phyloP scores from a whole-genome alignment of 495 filamentous ascomycete genomes.

The Trichocladium uniseriatum region DNA sequence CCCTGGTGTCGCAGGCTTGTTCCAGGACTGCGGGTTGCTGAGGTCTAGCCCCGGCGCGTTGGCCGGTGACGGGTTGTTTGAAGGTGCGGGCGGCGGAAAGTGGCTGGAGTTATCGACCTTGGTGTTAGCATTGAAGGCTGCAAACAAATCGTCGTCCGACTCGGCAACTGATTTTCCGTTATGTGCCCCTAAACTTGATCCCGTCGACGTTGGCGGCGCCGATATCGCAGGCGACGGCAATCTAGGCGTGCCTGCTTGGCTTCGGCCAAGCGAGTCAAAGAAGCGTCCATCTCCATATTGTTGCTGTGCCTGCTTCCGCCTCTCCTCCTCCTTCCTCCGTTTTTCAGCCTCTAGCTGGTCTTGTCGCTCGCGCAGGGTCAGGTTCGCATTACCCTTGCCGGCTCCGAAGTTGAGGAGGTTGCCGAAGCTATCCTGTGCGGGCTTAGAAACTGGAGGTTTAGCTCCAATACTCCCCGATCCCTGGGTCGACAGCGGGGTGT shows the following conservation, averaged over 20 bases:
- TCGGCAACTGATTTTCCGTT: constrained; percentile 26
- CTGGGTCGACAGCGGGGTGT: constrained; percentile 55
- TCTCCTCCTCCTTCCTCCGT: constrained; percentile 63
- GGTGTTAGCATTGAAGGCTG: constrained; percentile 49
- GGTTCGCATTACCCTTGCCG: constrained; percentile 56
- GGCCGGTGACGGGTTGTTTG: constrained; percentile 20
- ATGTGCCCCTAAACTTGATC: constrained; percentile 3
- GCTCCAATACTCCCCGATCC: constrained; percentile 40
- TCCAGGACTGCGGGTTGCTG: constrained; percentile 33
- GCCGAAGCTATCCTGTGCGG: constrained; percentile 77
- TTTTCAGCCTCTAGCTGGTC: constrained; percentile 70
- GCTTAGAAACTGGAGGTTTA: constrained; percentile 50
- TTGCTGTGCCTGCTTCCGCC: constrained; percentile 54
- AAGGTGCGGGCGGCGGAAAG: constrained; percentile 44
- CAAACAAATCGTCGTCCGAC: constrained; percentile 51
- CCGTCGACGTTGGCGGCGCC: constrained; percentile 13
- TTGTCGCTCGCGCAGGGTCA: constrained; percentile 79
- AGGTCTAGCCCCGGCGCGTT: constrained; percentile 26
- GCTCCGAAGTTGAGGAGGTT: constrained; percentile 70
- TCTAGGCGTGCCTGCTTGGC: constrained; percentile 22
- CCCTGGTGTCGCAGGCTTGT: constrained; percentile 12
- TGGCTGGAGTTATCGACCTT: constrained; percentile 52
- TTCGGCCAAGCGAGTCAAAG: constrained; percentile 56
- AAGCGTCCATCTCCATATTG: constrained; percentile 66
- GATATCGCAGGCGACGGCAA: constrained; percentile 31